A percentile compares a stretch with the other conserved stretches of the same genome.
Evolutionary conservation across 306 rosid genomes (phyloP).

Genomic region (Spatholobus suberectus): DNA sequence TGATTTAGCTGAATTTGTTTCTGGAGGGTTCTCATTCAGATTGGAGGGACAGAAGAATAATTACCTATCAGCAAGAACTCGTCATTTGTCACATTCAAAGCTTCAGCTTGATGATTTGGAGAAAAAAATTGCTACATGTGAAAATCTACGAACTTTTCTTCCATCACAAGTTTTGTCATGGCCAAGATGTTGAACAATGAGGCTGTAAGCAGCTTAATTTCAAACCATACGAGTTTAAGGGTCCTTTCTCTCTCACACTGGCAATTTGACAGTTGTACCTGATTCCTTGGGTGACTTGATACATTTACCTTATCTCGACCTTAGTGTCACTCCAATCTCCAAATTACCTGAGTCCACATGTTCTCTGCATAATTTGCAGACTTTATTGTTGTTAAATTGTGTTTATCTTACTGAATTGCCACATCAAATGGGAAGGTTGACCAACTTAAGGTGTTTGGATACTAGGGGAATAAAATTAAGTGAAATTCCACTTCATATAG

Average conservation of each 20-base stretch:
- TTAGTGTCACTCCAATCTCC: conserved; percentile 10
- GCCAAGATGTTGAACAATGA: conserved; percentile 22
- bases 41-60: not conserved
- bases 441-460: conserved; percentile 14
- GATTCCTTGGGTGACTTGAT: conserved; percentile 5
- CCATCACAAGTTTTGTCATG: conserved; percentile 10
- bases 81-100: conserved; percentile 9
- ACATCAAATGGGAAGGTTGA: not conserved
- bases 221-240: not conserved
- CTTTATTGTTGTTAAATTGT: conserved; percentile 1
- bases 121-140: not conserved
- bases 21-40: conserved; percentile 18
- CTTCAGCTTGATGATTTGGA: conserved; percentile 9
- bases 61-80: not conserved
- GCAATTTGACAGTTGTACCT: not conserved
- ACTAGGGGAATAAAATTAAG: not conserved
- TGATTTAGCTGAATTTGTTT: conserved; percentile 16
- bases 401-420: not conserved
- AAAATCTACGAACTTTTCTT: conserved; percentile 3
- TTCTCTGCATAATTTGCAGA: not conserved
- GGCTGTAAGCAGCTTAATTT: not conserved
- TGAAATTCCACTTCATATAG: not conserved
- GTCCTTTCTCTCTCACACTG: conserved; percentile 4
- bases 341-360: conserved; percentile 16
- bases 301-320: not conserved